Percentiles rank a stretch among this genome's conserved stretches.
Conservation (phyloP, 148 eudicot species). For the Cornus kousa region DNA sequence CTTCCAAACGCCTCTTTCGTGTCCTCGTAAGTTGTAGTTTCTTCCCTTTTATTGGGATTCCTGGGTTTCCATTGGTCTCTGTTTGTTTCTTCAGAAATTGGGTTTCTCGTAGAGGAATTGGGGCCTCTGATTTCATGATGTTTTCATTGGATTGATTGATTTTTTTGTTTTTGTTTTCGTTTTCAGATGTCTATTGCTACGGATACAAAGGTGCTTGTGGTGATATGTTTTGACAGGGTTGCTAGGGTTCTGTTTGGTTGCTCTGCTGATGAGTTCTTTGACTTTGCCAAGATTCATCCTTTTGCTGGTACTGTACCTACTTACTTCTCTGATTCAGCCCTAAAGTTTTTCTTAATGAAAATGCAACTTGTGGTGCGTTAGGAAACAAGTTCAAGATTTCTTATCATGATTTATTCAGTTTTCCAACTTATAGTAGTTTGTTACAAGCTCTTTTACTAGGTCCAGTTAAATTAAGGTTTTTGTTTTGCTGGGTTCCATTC, state of each 20-base stretch:
- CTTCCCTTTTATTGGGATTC: too few species aligned
- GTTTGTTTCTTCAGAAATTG: not conserved
- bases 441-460: not conserved
- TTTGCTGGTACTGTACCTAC: slow-evolving; percentile 51
- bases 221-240: slow-evolving; percentile 84
- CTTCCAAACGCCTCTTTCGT: slow-evolving; percentile 72
- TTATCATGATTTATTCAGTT: too few species aligned
- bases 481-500: not conserved
- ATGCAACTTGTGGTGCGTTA: not conserved
- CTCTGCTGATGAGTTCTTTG: slow-evolving; percentile 82
- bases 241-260: slow-evolving; percentile 87
- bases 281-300: slow-evolving; percentile 71
- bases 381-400: not conserved
- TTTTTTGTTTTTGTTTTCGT: too few species aligned
- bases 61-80: not conserved
- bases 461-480: too few species aligned
- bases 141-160: too few species aligned
- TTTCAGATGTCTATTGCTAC: slow-evolving; percentile 71
- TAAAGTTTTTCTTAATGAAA: not conserved
- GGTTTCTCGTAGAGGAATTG: not conserved
- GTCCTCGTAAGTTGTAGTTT: slow-evolving; percentile 50
- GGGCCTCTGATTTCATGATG: not conserved
- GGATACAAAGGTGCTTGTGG: slow-evolving; percentile 64
- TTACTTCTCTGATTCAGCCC: not conserved
- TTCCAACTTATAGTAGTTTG: not conserved